Evolutionary conservation across 2,329 filamentous ascomycete genomes (phyloP).

Genomic region (Penicillium palitans): DNA sequence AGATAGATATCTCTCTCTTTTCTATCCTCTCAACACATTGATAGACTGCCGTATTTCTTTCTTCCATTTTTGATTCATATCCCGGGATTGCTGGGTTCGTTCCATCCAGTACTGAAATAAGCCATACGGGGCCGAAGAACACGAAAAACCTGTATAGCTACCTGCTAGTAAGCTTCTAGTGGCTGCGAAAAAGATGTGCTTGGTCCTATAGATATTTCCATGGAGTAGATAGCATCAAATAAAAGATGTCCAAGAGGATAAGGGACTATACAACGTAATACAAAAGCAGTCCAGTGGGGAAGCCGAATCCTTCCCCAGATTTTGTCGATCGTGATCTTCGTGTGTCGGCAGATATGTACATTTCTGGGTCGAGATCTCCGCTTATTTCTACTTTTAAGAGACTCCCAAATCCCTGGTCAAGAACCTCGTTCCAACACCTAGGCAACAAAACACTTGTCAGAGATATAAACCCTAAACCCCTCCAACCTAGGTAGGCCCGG

Average conservation of each 20-base stretch:
- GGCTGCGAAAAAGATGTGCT: no score
- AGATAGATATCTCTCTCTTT: neutral
- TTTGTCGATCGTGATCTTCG: slow-evolving; percentile 7
- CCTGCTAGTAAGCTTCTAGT: no score
- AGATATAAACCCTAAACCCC: neutral
- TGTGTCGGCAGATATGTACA: neutral
- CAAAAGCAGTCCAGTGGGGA: slow-evolving; percentile 1
- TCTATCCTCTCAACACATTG: neutral
- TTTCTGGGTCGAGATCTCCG: neutral
- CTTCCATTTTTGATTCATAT: neutral
- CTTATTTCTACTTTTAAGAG: neutral
- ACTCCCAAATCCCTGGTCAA: no score
- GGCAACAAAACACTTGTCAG: neutral
- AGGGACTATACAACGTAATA: neutral
- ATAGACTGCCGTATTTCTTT: neutral
- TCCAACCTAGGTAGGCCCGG: neutral
- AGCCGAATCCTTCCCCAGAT: neutral
- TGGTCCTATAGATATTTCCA: neutral
- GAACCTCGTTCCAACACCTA: neutral
- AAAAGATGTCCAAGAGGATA: neutral
- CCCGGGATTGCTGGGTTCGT: no score
- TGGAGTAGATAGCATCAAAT: neutral
- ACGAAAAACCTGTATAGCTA: neutral
- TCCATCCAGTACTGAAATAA: neutral
- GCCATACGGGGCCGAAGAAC: neutral